These are phyloP conservation scores for Bretschneidera sinensis DNA, from an alignment of 345 rosid species.

Conservation along the genomic window DNA sequence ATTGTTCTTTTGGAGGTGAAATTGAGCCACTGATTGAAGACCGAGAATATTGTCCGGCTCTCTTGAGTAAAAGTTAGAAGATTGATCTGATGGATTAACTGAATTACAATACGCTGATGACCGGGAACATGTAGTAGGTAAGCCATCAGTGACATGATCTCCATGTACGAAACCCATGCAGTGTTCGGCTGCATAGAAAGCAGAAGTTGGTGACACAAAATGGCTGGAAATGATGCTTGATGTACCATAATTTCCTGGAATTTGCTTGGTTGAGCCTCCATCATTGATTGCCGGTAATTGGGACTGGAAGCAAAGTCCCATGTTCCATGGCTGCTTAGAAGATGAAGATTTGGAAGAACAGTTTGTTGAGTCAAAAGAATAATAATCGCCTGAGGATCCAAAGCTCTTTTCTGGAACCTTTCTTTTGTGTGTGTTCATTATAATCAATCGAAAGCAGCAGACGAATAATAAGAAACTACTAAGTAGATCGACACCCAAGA, in stretches of 20 bases:
- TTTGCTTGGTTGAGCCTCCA: neutral
- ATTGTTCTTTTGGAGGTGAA: conserved; percentile 1
- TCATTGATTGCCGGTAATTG: neutral
- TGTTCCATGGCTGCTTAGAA: neutral
- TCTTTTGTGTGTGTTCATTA: too few relatives aligned
- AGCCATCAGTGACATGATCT: neutral
- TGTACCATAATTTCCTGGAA: neutral
- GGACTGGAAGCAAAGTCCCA: neutral
- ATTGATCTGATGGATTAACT: neutral
- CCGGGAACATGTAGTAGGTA: neutral
- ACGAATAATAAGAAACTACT: too few relatives aligned
- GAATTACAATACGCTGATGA: neutral
- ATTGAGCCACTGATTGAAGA: conserved; percentile 10
- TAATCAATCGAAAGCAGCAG: too few relatives aligned
- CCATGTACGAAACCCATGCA: neutral
- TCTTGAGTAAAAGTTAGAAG: neutral
- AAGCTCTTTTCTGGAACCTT: too few relatives aligned
- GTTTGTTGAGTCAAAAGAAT: too few relatives aligned
- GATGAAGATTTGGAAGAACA: neutral
- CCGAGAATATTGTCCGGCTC: neutral
- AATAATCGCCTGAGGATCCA: too few relatives aligned
- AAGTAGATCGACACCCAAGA: too few relatives aligned
- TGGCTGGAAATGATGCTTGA: neutral
- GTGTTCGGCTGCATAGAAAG: neutral
- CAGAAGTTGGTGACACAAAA: neutral